Conservation (phyloP, 108 stramenopile genomes). For the Aurantiochytrium sp. region DNA sequence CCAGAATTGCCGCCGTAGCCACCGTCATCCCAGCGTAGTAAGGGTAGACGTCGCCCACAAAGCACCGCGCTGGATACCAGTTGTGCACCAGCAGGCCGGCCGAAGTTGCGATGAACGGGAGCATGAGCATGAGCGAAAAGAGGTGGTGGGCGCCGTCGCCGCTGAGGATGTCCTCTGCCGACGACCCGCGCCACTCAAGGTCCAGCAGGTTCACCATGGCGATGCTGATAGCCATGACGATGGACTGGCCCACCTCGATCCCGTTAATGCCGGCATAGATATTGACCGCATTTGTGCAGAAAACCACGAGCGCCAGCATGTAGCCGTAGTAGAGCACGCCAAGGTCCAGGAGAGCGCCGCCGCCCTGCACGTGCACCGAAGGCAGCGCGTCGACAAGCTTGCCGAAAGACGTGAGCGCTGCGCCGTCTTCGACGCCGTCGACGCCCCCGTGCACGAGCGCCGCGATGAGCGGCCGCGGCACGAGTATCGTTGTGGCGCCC, state of each 20-base stretch:
- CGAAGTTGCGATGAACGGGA: constrained; percentile 76
- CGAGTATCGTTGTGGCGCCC: constrained; percentile 83
- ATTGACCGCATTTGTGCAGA: constrained; percentile 99
- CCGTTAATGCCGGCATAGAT: constrained; percentile 99
- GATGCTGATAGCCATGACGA: constrained; percentile 77
- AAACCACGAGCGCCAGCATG: constrained; percentile 94
- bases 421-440: background rate
- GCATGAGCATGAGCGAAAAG: constrained; percentile 75
- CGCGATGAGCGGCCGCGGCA: constrained; percentile 58
- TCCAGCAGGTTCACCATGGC: constrained; percentile 45
- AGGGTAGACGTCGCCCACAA: constrained; percentile 98
- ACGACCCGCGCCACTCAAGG: background rate
- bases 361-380: constrained; percentile 65
- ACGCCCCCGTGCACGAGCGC: background rate
- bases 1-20: constrained; percentile 85
- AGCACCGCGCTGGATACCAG: constrained; percentile 89
- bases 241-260: constrained; percentile 89
- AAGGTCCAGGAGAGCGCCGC: constrained; percentile 72
- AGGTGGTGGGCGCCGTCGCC: constrained; percentile 54
- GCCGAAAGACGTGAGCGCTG: background rate
- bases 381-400: background rate
- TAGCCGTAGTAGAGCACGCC: constrained; percentile 81
- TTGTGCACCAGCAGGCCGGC: constrained; percentile 78
- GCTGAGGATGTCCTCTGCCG: background rate
- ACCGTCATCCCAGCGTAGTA: constrained; percentile 99